These are phyloP conservation scores for Plasmopara halstedii DNA, from an alignment of 352 stramenopile species.

Conservation along the genomic window DNA sequence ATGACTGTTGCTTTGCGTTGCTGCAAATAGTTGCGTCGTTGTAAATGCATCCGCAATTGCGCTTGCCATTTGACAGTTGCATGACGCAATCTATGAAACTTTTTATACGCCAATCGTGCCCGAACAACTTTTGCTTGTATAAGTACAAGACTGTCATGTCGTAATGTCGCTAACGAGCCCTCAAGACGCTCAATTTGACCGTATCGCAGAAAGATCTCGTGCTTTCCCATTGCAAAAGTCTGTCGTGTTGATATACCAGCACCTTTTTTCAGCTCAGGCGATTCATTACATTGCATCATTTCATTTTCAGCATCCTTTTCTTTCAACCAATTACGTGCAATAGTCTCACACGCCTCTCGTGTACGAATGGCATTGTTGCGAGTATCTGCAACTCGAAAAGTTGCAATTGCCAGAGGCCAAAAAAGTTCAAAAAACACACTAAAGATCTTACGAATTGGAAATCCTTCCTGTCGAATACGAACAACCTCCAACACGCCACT, in stretches of 20 bases:
- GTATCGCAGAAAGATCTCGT: constrained; percentile 75
- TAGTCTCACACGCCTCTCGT: constrained; percentile 36
- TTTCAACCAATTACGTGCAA: constrained; percentile 43
- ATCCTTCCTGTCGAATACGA: constrained; percentile 87
- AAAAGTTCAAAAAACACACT: constrained; percentile 71
- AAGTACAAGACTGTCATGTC: constrained; percentile 37
- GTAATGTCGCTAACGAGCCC: constrained; percentile 29
- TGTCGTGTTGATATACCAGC: constrained; percentile 12
- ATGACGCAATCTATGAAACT: constrained; percentile 33
- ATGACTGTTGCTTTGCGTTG: constrained; percentile 11
- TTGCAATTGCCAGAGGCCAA: constrained; percentile 35
- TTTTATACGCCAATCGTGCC: constrained; percentile 22
- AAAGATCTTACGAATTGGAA: constrained; percentile 79
- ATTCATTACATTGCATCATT: constrained; percentile 5
- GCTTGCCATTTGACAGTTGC: constrained; percentile 40
- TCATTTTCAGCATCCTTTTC: constrained; percentile 18
- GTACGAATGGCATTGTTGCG: constrained; percentile 17
- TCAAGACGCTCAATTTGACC: constrained; percentile 71
- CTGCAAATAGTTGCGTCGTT: constrained; percentile 32
- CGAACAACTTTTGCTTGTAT: constrained; percentile 51
- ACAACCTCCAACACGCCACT: constrained; percentile 91
- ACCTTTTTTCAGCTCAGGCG: constrained; percentile 17
- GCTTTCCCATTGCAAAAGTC: constrained; percentile 55
- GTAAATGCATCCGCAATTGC: constrained; percentile 38
- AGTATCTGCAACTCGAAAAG: constrained; percentile 16